Evolutionary conservation across 306 rosid species (phyloP).

Genomic region (Vigna hirtella): DNA sequence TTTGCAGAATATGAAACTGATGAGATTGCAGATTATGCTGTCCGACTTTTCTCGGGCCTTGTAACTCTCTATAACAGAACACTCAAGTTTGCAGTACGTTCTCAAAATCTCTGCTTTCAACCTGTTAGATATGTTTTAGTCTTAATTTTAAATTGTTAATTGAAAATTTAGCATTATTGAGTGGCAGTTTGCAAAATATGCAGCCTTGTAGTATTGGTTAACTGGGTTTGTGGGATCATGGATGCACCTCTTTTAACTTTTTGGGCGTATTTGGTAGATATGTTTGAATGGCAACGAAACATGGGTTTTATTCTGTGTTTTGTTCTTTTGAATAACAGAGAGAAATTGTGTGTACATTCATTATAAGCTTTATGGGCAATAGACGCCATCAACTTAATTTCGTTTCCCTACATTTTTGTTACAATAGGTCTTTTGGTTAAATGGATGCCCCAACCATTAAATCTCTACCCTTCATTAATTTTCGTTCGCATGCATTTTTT

Average conservation of each 20-base stretch:
- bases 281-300: not conserved
- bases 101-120: slow-evolving; percentile 39
- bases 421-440: not conserved
- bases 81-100: slow-evolving; percentile 83
- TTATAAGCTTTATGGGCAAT: not conserved
- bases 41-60: slow-evolving; percentile 89
- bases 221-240: slow-evolving; percentile 18
- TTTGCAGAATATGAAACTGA: slow-evolving; percentile 89
- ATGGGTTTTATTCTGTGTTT: not conserved
- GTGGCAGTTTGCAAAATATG: slow-evolving; percentile 21
- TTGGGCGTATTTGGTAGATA: not conserved
- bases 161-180: slow-evolving; percentile 33
- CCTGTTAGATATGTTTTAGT: slow-evolving; percentile 28
- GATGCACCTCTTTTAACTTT: slow-evolving; percentile 22
- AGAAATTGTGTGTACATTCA: not conserved
- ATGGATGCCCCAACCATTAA: not conserved
- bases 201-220: slow-evolving; percentile 7
- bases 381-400: not conserved
- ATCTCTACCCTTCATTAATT: not conserved
- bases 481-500: not conserved
- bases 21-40: slow-evolving; percentile 89
- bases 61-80: slow-evolving; percentile 82
- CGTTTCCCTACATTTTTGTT: not conserved
- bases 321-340: not conserved
- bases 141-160: slow-evolving; percentile 24